Percentiles rank a stretch among this genome's conserved stretches.
phyloP scores from a whole-genome alignment of 331 rosid genomes.

The Acacia pycnantha region DNA sequence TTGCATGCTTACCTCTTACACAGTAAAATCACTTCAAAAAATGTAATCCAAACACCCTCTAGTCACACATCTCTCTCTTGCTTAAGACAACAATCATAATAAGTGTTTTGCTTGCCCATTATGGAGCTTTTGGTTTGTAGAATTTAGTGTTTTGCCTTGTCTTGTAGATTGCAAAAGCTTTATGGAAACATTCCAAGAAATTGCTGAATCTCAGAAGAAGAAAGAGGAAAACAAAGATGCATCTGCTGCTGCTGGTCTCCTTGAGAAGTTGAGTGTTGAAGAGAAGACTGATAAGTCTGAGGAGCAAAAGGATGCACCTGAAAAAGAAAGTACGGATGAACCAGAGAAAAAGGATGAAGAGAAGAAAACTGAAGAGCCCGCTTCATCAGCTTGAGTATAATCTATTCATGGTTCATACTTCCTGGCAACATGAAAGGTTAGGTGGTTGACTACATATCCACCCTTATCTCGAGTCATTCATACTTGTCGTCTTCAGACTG shows the following conservation, averaged over 20 bases:
- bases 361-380: conserved; percentile 56
- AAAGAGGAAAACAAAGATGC: conserved; percentile 63
- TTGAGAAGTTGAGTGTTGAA: conserved; percentile 74
- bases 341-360: conserved; percentile 40
- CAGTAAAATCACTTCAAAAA: too few relatives aligned
- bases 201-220: conserved; percentile 73
- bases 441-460: conserved; percentile 36
- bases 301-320: conserved; percentile 39
- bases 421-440: conserved; percentile 48
- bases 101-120: not conserved
- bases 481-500: conserved; percentile 41
- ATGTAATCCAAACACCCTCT: too few relatives aligned
- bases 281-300: conserved; percentile 52
- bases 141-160: conserved; percentile 2
- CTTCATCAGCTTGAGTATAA: conserved; percentile 54
- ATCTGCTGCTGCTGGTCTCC: conserved; percentile 73
- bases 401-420: conserved; percentile 28
- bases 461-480: conserved; percentile 40
- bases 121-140: not conserved
- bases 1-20: too few relatives aligned
- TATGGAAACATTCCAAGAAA: conserved; percentile 94
- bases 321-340: conserved; percentile 41
- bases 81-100: not conserved
- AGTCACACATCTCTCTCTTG: not conserved
- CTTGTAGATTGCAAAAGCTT: conserved; percentile 73